Evolutionary conservation across 2,329 filamentous ascomycete genomes (phyloP), one percentile per base, ranked within the genome.

Genomic region (Aspergillus thermomutatus): DNA sequence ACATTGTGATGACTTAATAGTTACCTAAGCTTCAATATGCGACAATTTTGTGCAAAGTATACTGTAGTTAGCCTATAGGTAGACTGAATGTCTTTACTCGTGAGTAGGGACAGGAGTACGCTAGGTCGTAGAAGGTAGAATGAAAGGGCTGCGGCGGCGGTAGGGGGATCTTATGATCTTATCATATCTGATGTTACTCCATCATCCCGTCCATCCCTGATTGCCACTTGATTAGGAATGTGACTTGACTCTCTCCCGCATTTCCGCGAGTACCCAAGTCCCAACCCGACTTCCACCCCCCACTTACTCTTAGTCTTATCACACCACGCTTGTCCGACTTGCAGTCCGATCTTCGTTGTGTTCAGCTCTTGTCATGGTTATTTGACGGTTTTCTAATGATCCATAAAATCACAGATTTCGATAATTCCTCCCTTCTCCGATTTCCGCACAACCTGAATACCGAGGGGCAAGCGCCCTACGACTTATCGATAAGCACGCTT

Each of bases 141-240:
- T n/a, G n/a, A n/a, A n/a, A n/a, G n/a, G n/a, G 11, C 19, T 17
- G 31, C 31, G 14, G 43, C n/a, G 4, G n/a, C n/a, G n/a, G n/a
- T n/a, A n/a, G n/a, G n/a, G 40, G 50, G 47, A 47, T 52, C 60
- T 60, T 55, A 47, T 58, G 58, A 65, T 64, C 61, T 66, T 65
- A 66, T 66, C 62, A 65, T 65, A 64, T 65, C 64, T 61, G 62
- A 65, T 65, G 59, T 8, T 17, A 19, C 43, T 58, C 49, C 50
- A 51, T 54, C 47, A 45, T 37, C 50, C 56, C 47, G 53, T 53
- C 46, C 27, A 27, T 48, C 50, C 49, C 49, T 53, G 53, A 54
- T 54, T 46, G 43, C 43, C 41, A 52, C 51, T 28, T 48, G 14
- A 37, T 37, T 50, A 57, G 48, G 28, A 57, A 53, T 56, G 41